These are phyloP conservation scores for Fulvia fulva DNA, from an alignment of 2,329 filamentous ascomycete genomes.

Conservation along the genomic window DNA sequence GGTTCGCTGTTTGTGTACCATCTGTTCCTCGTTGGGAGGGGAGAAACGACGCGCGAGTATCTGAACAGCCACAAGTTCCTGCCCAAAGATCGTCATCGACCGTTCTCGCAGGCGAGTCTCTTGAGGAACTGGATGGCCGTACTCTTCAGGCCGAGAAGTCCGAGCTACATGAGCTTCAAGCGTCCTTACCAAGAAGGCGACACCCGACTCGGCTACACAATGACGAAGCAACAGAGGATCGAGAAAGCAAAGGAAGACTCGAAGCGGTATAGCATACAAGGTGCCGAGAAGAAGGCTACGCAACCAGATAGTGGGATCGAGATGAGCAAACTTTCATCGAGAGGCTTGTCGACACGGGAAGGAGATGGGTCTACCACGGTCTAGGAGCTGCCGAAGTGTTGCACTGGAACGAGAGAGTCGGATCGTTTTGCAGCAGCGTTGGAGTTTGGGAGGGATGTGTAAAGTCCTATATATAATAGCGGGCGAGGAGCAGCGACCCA, in stretches of 20 bases:
- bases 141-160: conserved; percentile 75
- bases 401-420: not conserved
- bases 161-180: conserved; percentile 89
- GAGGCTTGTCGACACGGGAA: not conserved
- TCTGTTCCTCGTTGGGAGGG: conserved; percentile 81
- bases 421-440: not conserved
- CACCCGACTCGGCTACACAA: conserved; percentile 65
- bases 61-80: conserved; percentile 93
- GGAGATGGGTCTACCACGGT: not conserved
- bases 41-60: conserved; percentile 94
- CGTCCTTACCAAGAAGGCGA: conserved; percentile 71
- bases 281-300: not conserved
- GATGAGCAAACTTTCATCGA: not conserved
- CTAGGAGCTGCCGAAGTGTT: not conserved
- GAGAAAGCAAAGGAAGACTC: conserved; percentile 6
- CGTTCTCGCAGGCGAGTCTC: conserved; percentile 73
- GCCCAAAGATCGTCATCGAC: conserved; percentile 84
- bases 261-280: not conserved
- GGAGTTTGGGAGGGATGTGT: not conserved
- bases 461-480: not conserved
- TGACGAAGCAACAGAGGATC: conserved; percentile 9
- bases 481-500: not conserved
- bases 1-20: conserved; percentile 83
- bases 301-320: not conserved
- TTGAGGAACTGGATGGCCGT: conserved; percentile 78